Base-by-base conservation (phyloP, 2,329 filamentous ascomycete genomes). In the Cordyceps fumosorosea region DNA sequence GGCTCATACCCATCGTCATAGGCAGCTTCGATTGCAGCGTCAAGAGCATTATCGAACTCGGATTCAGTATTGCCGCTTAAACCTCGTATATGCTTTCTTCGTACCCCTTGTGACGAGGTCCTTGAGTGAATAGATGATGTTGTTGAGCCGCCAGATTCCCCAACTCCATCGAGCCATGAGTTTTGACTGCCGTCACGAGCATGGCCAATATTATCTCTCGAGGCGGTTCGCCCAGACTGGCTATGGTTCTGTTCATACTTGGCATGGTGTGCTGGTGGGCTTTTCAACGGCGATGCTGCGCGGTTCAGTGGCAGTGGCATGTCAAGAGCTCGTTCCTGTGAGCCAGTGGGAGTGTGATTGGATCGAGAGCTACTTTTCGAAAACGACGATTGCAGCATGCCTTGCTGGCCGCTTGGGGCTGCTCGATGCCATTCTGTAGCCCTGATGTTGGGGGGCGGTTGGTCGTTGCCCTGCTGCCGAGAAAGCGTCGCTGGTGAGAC, bases 11-110 rank as follows among this genome's bases (percentile, higher is more conserved):
- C 90, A 65, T 97, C 92, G 72, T 96, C 89, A 73, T 98, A 99
- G 5, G 93, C 95, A 56, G 93, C 93, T 74, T 98, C 95, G 10
- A 98, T 93, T 16, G 95, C 95, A 26, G 93, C 93, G 76, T 98
- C 93, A 50, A 98, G 81, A 4, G 95, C 95, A 10, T 91, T 92
- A 74, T 97, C 93, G 67, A 98, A 96, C 70, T 96, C 93, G 7
- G 90, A 89, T 72, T 96, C 91, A 0, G 91, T 95, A 34, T 83
- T 86, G 51, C 86, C 87, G 66, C 89, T 93, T 3, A 81, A 72
- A 42, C 80, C 81, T 55, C 89, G 85, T 59, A 91, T 84, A 66
- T 89, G 88, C 69, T 88, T 90, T 65, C 89, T 82, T 64, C 85
- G 82, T 54, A 89, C 76, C 50, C 86, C 83, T 63, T 88, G 76